A percentile compares a stretch with the other conserved stretches of the same genome.
Evolutionary conservation across 2,329 filamentous ascomycete species (phyloP).

Genomic region (Alternaria angustiovoidea): DNA sequence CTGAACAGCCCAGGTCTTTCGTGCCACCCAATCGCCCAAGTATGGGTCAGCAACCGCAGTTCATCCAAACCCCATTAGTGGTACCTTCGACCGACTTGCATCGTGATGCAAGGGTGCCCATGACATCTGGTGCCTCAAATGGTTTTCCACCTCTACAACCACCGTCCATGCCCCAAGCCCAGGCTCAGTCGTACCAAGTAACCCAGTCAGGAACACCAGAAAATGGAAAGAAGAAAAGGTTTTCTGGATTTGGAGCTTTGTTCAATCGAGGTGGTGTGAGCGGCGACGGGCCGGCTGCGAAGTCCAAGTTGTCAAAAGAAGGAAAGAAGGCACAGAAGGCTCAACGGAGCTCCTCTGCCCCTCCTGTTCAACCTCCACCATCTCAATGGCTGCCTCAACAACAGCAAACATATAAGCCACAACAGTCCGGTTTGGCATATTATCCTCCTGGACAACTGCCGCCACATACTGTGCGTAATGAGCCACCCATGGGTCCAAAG

Average conservation of each 20-base stretch:
- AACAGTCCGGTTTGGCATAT: constrained; percentile 27
- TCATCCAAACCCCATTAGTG: constrained; percentile 40
- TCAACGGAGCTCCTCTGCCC: constrained; percentile 33
- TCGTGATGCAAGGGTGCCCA: constrained; percentile 37
- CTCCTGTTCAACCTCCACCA: constrained; percentile 17
- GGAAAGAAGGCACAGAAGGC: constrained; percentile 47
- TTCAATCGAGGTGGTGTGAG: constrained; percentile 52
- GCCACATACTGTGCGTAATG: constrained; percentile 26
- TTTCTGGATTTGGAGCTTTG: constrained; percentile 55
- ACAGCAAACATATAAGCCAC: constrained; percentile 25
- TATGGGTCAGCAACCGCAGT: constrained; percentile 39
- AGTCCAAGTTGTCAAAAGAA: constrained; percentile 49
- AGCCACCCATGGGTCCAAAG: constrained; percentile 25
- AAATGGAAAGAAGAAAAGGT: constrained; percentile 54
- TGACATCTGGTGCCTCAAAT: constrained; percentile 30
- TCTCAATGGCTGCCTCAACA: constrained; percentile 30
- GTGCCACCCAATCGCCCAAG: constrained; percentile 31
- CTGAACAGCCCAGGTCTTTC: constrained; percentile 24
- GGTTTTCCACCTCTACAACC: constrained; percentile 35
- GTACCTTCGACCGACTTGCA: constrained; percentile 42
- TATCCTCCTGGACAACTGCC: constrained; percentile 24
- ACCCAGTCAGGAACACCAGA: constrained; percentile 30
- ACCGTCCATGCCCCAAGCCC: constrained; percentile 13
- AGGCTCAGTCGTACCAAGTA: constrained; percentile 23
- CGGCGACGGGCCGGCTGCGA: constrained; percentile 33